Conservation (phyloP, 352 stramenopile species). For the Elongisporangium anandrum region DNA sequence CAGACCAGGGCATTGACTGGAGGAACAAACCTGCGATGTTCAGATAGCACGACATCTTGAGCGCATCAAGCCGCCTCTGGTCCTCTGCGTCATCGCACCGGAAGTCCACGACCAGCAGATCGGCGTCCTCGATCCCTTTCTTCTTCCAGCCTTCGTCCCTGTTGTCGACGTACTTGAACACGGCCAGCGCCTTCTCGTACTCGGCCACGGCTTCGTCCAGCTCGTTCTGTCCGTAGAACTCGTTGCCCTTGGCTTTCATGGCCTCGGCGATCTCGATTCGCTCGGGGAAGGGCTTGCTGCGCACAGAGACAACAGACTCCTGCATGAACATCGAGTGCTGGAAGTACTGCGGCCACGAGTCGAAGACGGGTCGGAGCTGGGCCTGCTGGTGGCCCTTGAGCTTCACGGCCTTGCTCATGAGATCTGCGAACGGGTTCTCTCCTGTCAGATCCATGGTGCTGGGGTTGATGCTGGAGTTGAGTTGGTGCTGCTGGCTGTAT, state of each 20-base stretch:
- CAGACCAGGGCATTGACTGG: not conserved
- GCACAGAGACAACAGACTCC: constrained; percentile 51
- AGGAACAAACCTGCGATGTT: constrained; percentile 62
- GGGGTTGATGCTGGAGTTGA: not conserved
- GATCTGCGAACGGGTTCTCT: constrained; percentile 72
- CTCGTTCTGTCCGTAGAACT: constrained; percentile 36
- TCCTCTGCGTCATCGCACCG: constrained; percentile 39
- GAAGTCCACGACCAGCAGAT: constrained; percentile 58
- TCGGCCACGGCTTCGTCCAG: constrained; percentile 73
- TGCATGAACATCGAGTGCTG: constrained; percentile 88
- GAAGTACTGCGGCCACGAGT: constrained; percentile 82
- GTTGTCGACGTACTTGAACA: constrained; percentile 83
- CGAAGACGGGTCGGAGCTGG: constrained; percentile 63
- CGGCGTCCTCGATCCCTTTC: constrained; percentile 80
- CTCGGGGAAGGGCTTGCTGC: constrained; percentile 39
- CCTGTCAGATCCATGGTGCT: constrained; percentile 53
- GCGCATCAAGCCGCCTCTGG: constrained; percentile 34
- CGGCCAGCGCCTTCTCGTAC: constrained; percentile 79
- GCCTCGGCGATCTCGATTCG: constrained; percentile 45
- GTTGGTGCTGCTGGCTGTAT: not conserved
- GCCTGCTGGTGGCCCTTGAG: constrained; percentile 81
- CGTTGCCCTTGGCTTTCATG: constrained; percentile 73
- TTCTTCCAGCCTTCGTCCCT: constrained; percentile 82
- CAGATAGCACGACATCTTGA: constrained; percentile 73
- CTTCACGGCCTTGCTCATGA: constrained; percentile 86